Evolutionary conservation across 2,329 filamentous ascomycete genomes (phyloP).

Genomic region (Pseudogymnoascus sp.): DNA sequence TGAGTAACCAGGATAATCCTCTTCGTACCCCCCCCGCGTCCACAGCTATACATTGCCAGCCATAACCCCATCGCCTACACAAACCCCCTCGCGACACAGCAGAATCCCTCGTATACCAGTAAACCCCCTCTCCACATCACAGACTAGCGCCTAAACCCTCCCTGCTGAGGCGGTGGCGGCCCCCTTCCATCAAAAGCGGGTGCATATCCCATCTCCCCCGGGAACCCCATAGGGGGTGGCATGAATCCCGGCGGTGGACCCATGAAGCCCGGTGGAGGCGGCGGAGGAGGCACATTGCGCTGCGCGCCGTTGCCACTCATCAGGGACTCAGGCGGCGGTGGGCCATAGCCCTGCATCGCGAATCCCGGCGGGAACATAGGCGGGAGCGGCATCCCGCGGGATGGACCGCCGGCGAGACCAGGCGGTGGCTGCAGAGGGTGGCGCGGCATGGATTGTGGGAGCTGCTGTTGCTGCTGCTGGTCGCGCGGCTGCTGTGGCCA

Average conservation of each 20-base stretch:
- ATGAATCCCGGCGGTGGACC: slow-evolving; percentile 41
- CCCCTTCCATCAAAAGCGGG: slow-evolving; percentile 47
- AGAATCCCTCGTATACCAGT: neutral
- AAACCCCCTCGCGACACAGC: neutral
- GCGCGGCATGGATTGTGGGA: slow-evolving; percentile 29
- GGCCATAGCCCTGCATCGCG: slow-evolving; percentile 39
- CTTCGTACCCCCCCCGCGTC: neutral
- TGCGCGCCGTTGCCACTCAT: slow-evolving; percentile 18
- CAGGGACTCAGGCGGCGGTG: slow-evolving; percentile 39
- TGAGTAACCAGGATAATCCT: neutral
- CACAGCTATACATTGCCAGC: slow-evolving; percentile 5
- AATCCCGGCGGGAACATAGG: slow-evolving; percentile 57
- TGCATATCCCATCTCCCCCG: slow-evolving; percentile 41
- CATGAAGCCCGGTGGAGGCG: slow-evolving; percentile 25
- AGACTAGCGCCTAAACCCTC: neutral
- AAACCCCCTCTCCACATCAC: neutral
- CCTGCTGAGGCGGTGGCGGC: slow-evolving; percentile 39
- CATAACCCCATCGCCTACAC: neutral
- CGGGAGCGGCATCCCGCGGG: slow-evolving; percentile 37
- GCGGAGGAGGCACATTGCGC: slow-evolving; percentile 43
- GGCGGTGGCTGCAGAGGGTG: slow-evolving; percentile 55
- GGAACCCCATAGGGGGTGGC: slow-evolving; percentile 48
- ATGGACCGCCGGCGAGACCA: slow-evolving; percentile 38
- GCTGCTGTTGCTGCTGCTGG: slow-evolving; percentile 22
- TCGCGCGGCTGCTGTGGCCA: slow-evolving; percentile 44